These are phyloP conservation scores for Dactylellina cionopaga DNA, from an alignment of 2,329 filamentous ascomycete genomes.

Conservation along the genomic window DNA sequence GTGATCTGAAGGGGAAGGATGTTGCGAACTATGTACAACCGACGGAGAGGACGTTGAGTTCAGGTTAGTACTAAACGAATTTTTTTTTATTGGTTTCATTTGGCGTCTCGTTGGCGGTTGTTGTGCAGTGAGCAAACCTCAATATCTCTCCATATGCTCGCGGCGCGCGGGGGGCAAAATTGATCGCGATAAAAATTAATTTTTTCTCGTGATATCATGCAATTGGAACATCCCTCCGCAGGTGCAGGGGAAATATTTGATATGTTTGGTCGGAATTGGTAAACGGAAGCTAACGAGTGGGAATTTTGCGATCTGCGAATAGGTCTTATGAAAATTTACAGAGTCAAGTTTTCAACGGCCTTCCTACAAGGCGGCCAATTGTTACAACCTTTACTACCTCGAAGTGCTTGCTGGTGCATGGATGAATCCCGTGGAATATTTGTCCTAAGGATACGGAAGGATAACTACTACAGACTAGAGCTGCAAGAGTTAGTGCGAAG, in stretches of 20 bases:
- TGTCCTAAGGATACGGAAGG: slow-evolving; percentile 42
- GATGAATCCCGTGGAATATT: slow-evolving; percentile 48
- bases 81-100: background rate
- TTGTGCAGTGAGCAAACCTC: too few relatives aligned
- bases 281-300: slow-evolving; percentile 17
- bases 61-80: slow-evolving; percentile 47
- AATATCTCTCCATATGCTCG: too few relatives aligned
- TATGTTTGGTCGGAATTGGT: too few relatives aligned
- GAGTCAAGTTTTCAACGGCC: slow-evolving; percentile 45
- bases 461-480: slow-evolving; percentile 48
- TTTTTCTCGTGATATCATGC: background rate
- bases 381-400: slow-evolving; percentile 40
- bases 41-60: slow-evolving; percentile 41
- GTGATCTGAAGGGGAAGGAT: slow-evolving; percentile 37
- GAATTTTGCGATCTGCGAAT: slow-evolving; percentile 12
- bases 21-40: slow-evolving; percentile 34
- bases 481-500: slow-evolving; percentile 36
- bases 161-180: too few relatives aligned
- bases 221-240: too few relatives aligned
- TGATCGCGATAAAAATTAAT: too few relatives aligned
- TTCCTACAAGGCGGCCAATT: slow-evolving; percentile 42
- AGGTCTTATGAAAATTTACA: slow-evolving; percentile 50
- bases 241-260: too few relatives aligned
- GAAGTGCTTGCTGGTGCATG: slow-evolving; percentile 48
- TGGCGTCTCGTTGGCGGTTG: too few relatives aligned